phyloP scores from a whole-genome alignment of 768 basidiomycete genomes.

The Auricularia sp. region DNA sequence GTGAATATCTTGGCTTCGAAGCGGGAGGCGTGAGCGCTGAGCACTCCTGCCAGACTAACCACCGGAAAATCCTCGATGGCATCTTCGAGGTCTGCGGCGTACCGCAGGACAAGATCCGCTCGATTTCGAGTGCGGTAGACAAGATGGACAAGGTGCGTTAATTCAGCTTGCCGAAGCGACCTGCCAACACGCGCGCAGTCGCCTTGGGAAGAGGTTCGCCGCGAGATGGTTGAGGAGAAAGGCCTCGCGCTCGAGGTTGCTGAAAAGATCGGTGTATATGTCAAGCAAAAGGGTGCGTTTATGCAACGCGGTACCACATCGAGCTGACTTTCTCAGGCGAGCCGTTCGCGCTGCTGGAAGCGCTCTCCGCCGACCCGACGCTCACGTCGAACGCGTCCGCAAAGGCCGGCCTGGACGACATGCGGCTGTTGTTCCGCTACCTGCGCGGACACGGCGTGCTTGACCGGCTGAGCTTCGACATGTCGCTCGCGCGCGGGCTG shows the following conservation, averaged over 20 bases:
- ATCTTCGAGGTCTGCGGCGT: conserved; percentile 97
- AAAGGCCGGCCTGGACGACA: conserved; percentile 76
- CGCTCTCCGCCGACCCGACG: conserved; percentile 49
- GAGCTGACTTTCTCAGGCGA: no score
- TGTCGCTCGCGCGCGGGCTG: conserved; percentile 92
- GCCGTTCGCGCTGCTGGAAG: conserved; percentile 54
- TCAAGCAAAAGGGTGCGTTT: conserved; percentile 76
- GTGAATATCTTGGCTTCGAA: conserved; percentile 26
- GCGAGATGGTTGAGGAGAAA: conserved; percentile 96
- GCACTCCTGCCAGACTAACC: conserved; percentile 58
- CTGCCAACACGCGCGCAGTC: no score
- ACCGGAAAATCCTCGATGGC: conserved; percentile 94
- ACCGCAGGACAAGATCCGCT: conserved; percentile 74
- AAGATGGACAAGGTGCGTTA: conserved; percentile 85
- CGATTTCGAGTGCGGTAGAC: conserved; percentile 94
- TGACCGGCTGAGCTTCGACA: conserved; percentile 91
- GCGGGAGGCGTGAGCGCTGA: conserved; percentile 19
- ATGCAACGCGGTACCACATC: no score
- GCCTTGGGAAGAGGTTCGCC: conserved; percentile 85
- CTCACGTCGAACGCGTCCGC: conserved; percentile 67
- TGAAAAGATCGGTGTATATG: conserved; percentile 94
- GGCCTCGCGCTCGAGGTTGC: conserved; percentile 71
- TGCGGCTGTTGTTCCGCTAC: conserved; percentile 74
- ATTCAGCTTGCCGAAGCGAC: no score
- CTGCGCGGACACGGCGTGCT: conserved; percentile 71